phyloP scores from a whole-genome alignment of 2,329 filamentous ascomycete genomes.

The Xylaria sp. region DNA sequence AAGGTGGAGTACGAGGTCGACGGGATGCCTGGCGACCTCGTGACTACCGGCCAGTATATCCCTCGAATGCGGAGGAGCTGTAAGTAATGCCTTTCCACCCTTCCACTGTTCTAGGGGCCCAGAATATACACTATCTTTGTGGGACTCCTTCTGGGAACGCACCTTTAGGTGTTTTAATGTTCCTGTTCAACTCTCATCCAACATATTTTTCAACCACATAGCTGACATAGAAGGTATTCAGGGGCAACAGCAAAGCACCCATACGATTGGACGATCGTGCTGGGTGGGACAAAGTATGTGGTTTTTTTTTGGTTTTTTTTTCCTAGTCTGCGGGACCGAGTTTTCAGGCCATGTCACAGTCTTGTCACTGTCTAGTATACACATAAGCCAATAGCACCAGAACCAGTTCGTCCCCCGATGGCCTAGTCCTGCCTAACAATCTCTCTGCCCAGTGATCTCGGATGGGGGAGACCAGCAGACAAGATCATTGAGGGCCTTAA shows the following conservation, averaged over 20 bases:
- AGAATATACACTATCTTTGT: no score
- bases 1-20: conserved; percentile 50
- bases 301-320: background rate
- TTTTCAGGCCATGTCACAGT: background rate
- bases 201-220: background rate
- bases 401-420: background rate
- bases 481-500: conserved; percentile 57
- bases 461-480: conserved; percentile 44
- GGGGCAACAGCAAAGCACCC: conserved; percentile 20
- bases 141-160: no score
- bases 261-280: conserved; percentile 63
- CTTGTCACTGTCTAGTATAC: background rate
- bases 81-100: conserved; percentile 8
- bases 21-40: conserved; percentile 59
- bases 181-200: no score
- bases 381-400: background rate
- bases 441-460: conserved; percentile 54
- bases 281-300: conserved; percentile 68
- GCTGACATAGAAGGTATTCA: conserved; percentile 12
- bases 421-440: conserved; percentile 1
- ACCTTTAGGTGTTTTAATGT: background rate
- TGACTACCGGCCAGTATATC: conserved; percentile 42
- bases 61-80: conserved; percentile 33
- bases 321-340: background rate
- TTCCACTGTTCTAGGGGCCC: no score